Conservation (phyloP, 139 green algal genomes). For the Coccomyxa sp. region DNA sequence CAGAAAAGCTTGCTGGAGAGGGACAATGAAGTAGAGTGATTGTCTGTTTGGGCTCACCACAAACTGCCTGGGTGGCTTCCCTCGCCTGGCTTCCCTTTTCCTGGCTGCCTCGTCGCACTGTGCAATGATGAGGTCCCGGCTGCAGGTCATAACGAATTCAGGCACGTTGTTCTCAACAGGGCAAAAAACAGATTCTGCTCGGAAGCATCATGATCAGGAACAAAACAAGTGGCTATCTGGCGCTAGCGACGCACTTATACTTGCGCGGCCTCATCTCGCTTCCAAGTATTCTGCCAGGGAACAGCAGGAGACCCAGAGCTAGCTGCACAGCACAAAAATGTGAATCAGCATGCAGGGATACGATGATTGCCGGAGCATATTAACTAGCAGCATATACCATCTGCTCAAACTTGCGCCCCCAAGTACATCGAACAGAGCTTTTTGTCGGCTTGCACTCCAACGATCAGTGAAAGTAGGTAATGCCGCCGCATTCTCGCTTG, state of each 20-base stretch:
- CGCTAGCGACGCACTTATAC: constrained; percentile 55
- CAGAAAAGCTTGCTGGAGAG: not conserved
- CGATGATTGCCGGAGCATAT: no score
- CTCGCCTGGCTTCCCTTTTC: constrained; percentile 52
- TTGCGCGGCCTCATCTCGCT: constrained; percentile 58
- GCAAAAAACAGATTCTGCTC: not conserved
- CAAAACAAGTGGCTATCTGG: not conserved
- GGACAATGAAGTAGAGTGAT: not conserved
- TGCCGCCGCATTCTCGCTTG: no score
- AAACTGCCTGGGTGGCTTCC: constrained; percentile 48
- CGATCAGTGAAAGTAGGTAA: not conserved
- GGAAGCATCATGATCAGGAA: not conserved
- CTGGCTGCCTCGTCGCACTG: constrained; percentile 68
- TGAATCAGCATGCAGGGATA: no score
- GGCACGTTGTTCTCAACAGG: not conserved
- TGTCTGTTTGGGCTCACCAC: not conserved
- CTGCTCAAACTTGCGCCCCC: not conserved
- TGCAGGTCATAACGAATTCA: constrained; percentile 22
- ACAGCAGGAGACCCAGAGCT: constrained; percentile 53
- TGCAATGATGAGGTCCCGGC: constrained; percentile 68
- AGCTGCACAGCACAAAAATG: constrained; percentile 26
- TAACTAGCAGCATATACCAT: not conserved
- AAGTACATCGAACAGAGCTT: not conserved
- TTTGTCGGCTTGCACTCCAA: not conserved
- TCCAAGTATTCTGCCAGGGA: constrained; percentile 64